These are phyloP conservation scores for Aspergillus felis DNA, from an alignment of 2,329 filamentous ascomycete genomes.

Conservation along the genomic window DNA sequence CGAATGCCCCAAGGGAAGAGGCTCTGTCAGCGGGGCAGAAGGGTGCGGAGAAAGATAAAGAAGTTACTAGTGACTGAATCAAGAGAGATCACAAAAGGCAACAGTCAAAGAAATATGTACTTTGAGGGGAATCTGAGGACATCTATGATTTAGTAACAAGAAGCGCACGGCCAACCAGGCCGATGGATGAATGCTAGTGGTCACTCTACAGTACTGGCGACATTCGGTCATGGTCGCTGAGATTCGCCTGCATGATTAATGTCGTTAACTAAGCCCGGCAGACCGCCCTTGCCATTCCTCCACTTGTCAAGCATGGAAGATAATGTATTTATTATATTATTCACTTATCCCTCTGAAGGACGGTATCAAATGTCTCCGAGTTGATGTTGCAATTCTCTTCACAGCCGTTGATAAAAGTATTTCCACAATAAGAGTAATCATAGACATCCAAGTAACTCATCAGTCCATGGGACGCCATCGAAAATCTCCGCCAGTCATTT, in stretches of 20 bases:
- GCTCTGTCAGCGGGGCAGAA: background rate
- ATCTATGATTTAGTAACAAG: background rate
- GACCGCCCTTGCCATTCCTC: background rate
- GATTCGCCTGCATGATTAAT: slow-evolving; percentile 21
- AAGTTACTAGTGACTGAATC: background rate
- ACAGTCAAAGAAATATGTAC: background rate
- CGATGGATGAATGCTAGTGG: slow-evolving; percentile 3
- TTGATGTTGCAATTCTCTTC: slow-evolving; percentile 8
- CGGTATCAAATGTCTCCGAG: background rate
- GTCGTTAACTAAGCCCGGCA: slow-evolving; percentile 21
- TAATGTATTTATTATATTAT: too few species aligned
- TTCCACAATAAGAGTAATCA: slow-evolving; percentile 1
- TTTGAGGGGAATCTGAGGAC: background rate
- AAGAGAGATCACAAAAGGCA: background rate
- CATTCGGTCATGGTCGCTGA: slow-evolving; percentile 31
- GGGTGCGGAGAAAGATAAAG: slow-evolving; percentile 4
- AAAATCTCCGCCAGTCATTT: slow-evolving; percentile 9
- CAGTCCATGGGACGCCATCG: slow-evolving; percentile 13
- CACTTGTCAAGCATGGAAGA: background rate
- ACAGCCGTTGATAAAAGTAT: slow-evolving; percentile 11
- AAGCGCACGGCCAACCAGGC: background rate
- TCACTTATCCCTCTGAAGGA: background rate
- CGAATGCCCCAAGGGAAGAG: slow-evolving; percentile 1
- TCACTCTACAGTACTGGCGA: slow-evolving; percentile 4
- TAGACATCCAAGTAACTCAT: slow-evolving; percentile 7